These are phyloP conservation scores for Pugionium dolabratum DNA, from an alignment of 345 rosid genomes.

Conservation along the genomic window DNA sequence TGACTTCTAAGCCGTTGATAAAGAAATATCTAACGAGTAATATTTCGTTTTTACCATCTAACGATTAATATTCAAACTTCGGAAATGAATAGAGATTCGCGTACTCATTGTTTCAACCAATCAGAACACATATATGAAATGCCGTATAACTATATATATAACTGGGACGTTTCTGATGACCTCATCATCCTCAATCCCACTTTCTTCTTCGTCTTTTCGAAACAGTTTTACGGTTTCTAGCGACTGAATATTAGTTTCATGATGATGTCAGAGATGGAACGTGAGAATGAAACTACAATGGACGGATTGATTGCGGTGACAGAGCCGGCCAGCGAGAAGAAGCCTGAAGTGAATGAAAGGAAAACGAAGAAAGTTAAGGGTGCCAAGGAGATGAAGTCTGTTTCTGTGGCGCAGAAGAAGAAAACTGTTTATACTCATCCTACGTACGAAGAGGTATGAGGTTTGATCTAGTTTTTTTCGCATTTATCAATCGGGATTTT, in stretches of 20 bases:
- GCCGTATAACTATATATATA: constrained; percentile 53
- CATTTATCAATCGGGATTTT: not conserved
- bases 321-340: constrained; percentile 40
- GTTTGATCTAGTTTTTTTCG: not conserved
- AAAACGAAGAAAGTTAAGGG: constrained; percentile 54
- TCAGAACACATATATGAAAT: constrained; percentile 44
- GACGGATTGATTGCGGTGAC: constrained; percentile 38
- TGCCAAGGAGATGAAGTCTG: constrained; percentile 45
- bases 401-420: constrained; percentile 47
- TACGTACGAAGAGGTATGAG: constrained; percentile 69
- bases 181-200: not conserved
- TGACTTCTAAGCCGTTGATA: constrained; percentile 49
- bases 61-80: constrained; percentile 61
- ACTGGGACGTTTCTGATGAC: constrained; percentile 25
- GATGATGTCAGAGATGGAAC: constrained; percentile 7
- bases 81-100: constrained; percentile 44
- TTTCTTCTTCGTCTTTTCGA: not conserved
- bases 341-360: constrained; percentile 42
- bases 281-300: constrained; percentile 11
- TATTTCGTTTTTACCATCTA: constrained; percentile 49
- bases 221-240: not conserved
- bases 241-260: not conserved
- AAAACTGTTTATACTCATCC: constrained; percentile 58
- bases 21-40: constrained; percentile 50
- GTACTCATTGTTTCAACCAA: constrained; percentile 53